Evolutionary conservation across 495 filamentous ascomycete species (phyloP).

Genomic region (Daldinia loculata): DNA sequence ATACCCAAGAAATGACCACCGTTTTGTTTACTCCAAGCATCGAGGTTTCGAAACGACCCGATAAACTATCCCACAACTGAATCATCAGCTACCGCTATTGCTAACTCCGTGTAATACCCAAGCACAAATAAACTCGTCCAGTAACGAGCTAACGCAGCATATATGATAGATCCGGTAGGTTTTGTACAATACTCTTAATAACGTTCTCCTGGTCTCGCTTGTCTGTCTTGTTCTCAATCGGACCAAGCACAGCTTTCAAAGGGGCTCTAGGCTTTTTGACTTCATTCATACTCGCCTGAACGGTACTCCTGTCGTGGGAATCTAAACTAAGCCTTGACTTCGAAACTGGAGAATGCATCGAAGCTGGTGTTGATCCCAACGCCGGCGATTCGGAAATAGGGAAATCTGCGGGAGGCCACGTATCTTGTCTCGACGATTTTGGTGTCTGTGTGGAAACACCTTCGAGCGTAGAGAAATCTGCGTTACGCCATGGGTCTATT

Average conservation of each 20-base stretch:
- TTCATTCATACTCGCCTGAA: constrained; percentile 3
- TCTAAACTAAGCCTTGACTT: constrained; percentile 13
- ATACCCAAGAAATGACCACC: constrained; percentile 18
- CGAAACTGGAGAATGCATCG: neutral
- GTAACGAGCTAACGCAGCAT: constrained; percentile 54
- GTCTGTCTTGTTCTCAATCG: constrained; percentile 30
- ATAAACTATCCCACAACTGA: neutral
- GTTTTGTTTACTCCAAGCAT: constrained; percentile 34
- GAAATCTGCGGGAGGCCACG: constrained; percentile 51
- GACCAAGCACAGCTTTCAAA: constrained; percentile 22
- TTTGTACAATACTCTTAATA: constrained; percentile 50
- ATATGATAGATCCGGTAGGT: constrained; percentile 62
- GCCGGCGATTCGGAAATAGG: constrained; percentile 50
- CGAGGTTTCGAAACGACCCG: constrained; percentile 12
- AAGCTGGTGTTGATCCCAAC: constrained; percentile 8
- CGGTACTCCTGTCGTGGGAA: constrained; percentile 12
- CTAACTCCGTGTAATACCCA: constrained; percentile 12
- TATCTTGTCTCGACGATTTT: constrained; percentile 30
- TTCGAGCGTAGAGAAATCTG: constrained; percentile 36
- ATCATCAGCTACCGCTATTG: constrained; percentile 12
- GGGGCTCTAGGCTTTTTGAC: neutral
- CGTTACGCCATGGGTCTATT: constrained; percentile 24
- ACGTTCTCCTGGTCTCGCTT: constrained; percentile 47
- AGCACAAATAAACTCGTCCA: constrained; percentile 9
- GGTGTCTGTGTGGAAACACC: constrained; percentile 17